Evolutionary conservation across 345 rosid genomes (phyloP).

Genomic region (Adansonia digitata): DNA sequence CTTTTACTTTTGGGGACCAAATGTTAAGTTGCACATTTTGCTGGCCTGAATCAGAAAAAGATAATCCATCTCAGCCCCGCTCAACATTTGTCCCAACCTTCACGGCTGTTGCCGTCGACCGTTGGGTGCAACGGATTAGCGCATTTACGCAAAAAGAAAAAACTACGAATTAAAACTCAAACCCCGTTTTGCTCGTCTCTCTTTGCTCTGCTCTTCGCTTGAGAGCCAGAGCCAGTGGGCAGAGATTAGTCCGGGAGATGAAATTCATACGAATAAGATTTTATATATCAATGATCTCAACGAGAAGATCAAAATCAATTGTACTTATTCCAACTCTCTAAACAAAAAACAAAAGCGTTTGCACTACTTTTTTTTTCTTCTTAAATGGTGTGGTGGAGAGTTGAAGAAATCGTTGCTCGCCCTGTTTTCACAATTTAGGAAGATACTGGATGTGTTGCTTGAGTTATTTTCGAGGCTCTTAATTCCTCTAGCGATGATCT

Average conservation of each 20-base stretch:
- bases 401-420: conserved; percentile 86
- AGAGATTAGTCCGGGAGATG: conserved; percentile 45
- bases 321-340: conserved; percentile 22
- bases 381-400: conserved; percentile 32
- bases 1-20: background rate
- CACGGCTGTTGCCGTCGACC: background rate
- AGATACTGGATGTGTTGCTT: conserved; percentile 88
- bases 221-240: conserved; percentile 2
- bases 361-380: background rate
- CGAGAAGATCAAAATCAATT: conserved; percentile 87
- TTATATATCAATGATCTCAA: conserved; percentile 94
- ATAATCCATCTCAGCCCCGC: background rate
- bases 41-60: background rate
- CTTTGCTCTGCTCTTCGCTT: background rate
- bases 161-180: too few relatives aligned
- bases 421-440: conserved; percentile 85
- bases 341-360: background rate
- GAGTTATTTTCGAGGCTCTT: conserved; percentile 79
- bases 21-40: background rate
- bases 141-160: background rate
- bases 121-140: background rate
- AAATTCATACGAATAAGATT: conserved; percentile 57
- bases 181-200: background rate
- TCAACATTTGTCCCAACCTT: background rate
- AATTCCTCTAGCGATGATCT: conserved; percentile 68